Conservation (phyloP, 805 yeast genomes). For the Lipomyces kockii region DNA sequence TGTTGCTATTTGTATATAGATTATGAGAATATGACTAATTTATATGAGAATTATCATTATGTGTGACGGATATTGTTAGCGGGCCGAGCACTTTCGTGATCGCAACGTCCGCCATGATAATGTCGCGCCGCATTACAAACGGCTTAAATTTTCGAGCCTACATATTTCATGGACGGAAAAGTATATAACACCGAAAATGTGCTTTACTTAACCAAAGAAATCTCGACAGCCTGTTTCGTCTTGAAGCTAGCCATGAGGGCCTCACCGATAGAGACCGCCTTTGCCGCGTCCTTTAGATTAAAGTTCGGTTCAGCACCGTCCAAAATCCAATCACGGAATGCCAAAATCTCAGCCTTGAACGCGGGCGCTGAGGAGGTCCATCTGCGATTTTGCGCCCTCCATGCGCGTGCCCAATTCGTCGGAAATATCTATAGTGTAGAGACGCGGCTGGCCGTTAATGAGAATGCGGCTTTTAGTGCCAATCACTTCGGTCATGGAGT, state of each 20-base stretch:
- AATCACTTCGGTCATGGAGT: conserved; percentile 37
- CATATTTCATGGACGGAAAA: too few relatives aligned
- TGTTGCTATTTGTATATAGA: background rate
- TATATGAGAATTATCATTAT: background rate
- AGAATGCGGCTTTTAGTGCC: conserved; percentile 38
- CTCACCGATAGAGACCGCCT: conserved; percentile 34
- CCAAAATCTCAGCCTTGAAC: conserved; percentile 27
- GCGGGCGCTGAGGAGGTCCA: conserved; percentile 30
- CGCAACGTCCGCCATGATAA: too few relatives aligned
- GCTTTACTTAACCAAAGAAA: too few relatives aligned
- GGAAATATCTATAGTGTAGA: conserved; percentile 24
- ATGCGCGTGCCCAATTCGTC: conserved; percentile 31
- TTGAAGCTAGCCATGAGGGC: conserved; percentile 22
- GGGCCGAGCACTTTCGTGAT: too few relatives aligned
- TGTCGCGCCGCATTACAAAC: too few relatives aligned
- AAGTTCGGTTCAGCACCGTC: conserved; percentile 18
- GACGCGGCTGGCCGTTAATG: conserved; percentile 35
- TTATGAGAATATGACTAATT: background rate
- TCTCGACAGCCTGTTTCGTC: background rate
- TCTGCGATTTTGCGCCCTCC: conserved; percentile 26
- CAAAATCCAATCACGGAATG: conserved; percentile 35
- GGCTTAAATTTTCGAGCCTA: too few relatives aligned
- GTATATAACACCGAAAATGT: too few relatives aligned
- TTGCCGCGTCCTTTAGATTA: conserved; percentile 37
- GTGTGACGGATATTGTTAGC: too few relatives aligned